Base-by-base conservation (phyloP, 148 eudicot species). In the Rhododendron kiyosumense region DNA sequence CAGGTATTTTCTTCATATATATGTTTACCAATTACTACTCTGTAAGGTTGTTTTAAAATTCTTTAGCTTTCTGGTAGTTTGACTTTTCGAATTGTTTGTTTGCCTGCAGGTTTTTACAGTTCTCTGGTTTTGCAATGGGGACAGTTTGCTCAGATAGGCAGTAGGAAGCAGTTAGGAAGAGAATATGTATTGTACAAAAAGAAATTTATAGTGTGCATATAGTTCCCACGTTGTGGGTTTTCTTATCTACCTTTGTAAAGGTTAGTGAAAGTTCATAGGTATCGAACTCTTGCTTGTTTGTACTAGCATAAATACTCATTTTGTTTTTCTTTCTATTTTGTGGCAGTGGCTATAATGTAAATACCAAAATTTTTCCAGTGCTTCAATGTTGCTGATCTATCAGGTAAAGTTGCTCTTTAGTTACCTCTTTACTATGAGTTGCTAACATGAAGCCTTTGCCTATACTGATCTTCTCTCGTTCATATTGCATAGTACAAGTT, bases 281-380 rank as follows among this genome's bases (percentile, higher is more conserved):
- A 49, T 76, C 41, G 18, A 28, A 45, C 79, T 41, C 63, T 59
- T 73, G 34, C 69, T 9, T 22, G 45, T 52, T 52, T 82, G 45
- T 73, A 41, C 11, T 73, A 34, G 32, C 69, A 32, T 61, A 46
- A 18, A 6, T 8, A 24, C 17, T 34, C 46, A 79, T 48, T 81
- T 63, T 43, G 41, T 69, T 83, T 77, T 3, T 38, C 11, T 65
- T 15, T 41, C n/a, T 65, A 22, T 34, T 85, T 85, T 85, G 86
- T 75, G 65, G 86, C 82, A 84, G 88, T 86, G 86, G 34, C 80
- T 80, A 82, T 77, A 51, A 57, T 87, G 88, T 87, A 79, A 26
- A 78, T 87, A 79, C 15, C 45, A 43, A 54, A 59, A 71, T 32
- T 43, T 46, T 78, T 36, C 52, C 12, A 3, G 74, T 75, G 38